A percentile compares a stretch with the other conserved stretches of the same genome.
phyloP scores from a whole-genome alignment of 2,329 filamentous ascomycete species.

The Xylariales sp. region DNA sequence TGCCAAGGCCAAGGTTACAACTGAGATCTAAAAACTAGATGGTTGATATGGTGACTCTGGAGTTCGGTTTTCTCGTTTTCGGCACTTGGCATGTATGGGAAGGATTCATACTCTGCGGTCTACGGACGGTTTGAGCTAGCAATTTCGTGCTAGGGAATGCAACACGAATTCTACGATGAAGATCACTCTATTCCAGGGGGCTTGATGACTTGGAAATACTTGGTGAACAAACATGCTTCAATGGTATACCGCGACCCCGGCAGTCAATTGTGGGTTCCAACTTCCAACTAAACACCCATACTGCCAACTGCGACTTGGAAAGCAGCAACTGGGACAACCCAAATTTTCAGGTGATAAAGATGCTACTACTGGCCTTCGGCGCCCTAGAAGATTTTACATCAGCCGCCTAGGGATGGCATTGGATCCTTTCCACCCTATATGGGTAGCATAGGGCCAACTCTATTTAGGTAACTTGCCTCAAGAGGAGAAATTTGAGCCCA shows the following conservation, averaged over 20 bases:
- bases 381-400: slow-evolving; percentile 15
- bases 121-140: slow-evolving; percentile 52
- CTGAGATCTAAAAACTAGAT: slow-evolving; percentile 75
- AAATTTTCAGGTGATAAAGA: slow-evolving; percentile 7
- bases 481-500: slow-evolving; percentile 21
- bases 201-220: slow-evolving; percentile 34
- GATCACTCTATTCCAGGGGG: slow-evolving; percentile 32
- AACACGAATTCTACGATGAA: slow-evolving; percentile 51
- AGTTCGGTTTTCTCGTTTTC: slow-evolving; percentile 53
- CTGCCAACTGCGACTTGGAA: slow-evolving; percentile 21
- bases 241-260: slow-evolving; percentile 25
- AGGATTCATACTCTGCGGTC: slow-evolving; percentile 52
- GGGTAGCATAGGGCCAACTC: slow-evolving; percentile 15
- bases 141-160: slow-evolving; percentile 52
- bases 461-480: slow-evolving; percentile 25
- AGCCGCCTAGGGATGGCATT: slow-evolving; percentile 23
- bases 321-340: slow-evolving; percentile 17
- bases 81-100: slow-evolving; percentile 52
- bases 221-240: slow-evolving; percentile 34
- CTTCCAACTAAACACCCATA: slow-evolving; percentile 24
- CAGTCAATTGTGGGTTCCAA: slow-evolving; percentile 20
- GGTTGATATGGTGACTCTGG: slow-evolving; percentile 46
- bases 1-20: slow-evolving; percentile 98
- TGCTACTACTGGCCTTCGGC: slow-evolving; percentile 1
- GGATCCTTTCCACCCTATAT: slow-evolving; percentile 8